phyloP scores from a whole-genome alignment of 2,329 filamentous ascomycete genomes.

The Penicillium capsulatum region DNA sequence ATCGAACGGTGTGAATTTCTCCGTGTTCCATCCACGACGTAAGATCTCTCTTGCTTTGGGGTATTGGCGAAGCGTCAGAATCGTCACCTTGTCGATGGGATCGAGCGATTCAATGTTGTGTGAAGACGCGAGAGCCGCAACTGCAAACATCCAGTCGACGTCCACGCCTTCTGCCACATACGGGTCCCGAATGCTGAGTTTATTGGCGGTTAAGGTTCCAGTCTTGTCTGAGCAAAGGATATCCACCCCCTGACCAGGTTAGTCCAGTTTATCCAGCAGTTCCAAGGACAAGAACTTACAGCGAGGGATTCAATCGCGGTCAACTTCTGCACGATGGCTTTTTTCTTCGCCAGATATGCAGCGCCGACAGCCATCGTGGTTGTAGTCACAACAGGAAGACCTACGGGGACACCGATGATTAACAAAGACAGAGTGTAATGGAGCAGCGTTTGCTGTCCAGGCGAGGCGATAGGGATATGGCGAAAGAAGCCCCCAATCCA shows the following conservation, averaged over 20 bases:
- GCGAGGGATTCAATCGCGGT: slow-evolving; percentile 73
- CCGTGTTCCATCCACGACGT: slow-evolving; percentile 67
- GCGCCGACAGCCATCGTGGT: slow-evolving; percentile 74
- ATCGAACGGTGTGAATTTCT: slow-evolving; percentile 68
- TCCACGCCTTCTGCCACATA: slow-evolving; percentile 73
- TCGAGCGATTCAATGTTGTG: slow-evolving; percentile 75
- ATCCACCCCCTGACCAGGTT: slow-evolving; percentile 55
- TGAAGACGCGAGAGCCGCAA: slow-evolving; percentile 69
- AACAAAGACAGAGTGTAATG: slow-evolving; percentile 66
- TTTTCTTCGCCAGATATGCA: slow-evolving; percentile 70
- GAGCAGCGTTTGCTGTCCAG: slow-evolving; percentile 60
- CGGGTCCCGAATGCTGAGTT: slow-evolving; percentile 71
- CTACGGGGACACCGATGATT: slow-evolving; percentile 76
- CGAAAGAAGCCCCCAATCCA: slow-evolving; percentile 80
- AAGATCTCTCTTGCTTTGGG: slow-evolving; percentile 72
- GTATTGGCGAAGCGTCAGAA: slow-evolving; percentile 68
- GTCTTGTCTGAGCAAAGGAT: slow-evolving; percentile 80
- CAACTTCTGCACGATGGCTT: slow-evolving; percentile 75
- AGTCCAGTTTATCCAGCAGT: slow-evolving; percentile 1
- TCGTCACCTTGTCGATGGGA: slow-evolving; percentile 75
- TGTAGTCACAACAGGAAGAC: slow-evolving; percentile 73
- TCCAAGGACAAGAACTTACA: slow-evolving; percentile 41
- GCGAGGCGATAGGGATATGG: slow-evolving; percentile 55
- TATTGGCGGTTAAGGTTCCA: slow-evolving; percentile 60
- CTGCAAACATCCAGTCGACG: slow-evolving; percentile 80